phyloP scores from a whole-genome alignment of 768 basidiomycete genomes.

The Kwoniella shandongensis region DNA sequence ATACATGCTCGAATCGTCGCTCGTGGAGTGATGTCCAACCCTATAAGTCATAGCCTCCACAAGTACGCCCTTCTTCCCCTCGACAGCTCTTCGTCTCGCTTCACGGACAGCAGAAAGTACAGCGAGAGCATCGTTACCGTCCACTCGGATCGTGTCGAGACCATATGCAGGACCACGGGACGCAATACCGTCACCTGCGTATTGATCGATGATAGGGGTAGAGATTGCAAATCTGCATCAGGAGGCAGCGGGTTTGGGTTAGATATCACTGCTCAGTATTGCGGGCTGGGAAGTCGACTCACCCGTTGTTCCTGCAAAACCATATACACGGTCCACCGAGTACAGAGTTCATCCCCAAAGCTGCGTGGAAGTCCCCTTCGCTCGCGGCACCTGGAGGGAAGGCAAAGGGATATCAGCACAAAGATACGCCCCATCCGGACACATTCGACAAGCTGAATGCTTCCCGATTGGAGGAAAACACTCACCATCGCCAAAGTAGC shows the following conservation, averaged over 20 bases:
- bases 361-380: slow-evolving; percentile 94
- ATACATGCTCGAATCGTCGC: slow-evolving; percentile 94
- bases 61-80: slow-evolving; percentile 42
- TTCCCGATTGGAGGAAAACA: slow-evolving; percentile 3
- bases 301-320: slow-evolving; percentile 62
- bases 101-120: slow-evolving; percentile 60
- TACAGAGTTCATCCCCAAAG: slow-evolving; percentile 57
- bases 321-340: slow-evolving; percentile 53
- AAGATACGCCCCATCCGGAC: neutral
- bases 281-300: too few species aligned
- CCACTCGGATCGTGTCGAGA: slow-evolving; percentile 84
- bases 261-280: too few species aligned
- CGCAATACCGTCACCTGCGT: slow-evolving; percentile 88
- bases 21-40: slow-evolving; percentile 72
- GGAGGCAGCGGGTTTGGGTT: too few species aligned
- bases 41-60: slow-evolving; percentile 79
- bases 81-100: slow-evolving; percentile 40
- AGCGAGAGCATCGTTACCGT: slow-evolving; percentile 84
- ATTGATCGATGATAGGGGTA: slow-evolving; percentile 85
- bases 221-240: slow-evolving; percentile 74
- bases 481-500: slow-evolving; percentile 84
- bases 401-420: neutral
- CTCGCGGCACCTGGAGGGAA: slow-evolving; percentile 64
- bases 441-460: too few species aligned
- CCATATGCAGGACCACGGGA: slow-evolving; percentile 89